Percentiles rank a stretch among this genome's conserved stretches.
Evolutionary conservation across 768 basidiomycete genomes (phyloP).

Genomic region (Rubroboletus satanas): DNA sequence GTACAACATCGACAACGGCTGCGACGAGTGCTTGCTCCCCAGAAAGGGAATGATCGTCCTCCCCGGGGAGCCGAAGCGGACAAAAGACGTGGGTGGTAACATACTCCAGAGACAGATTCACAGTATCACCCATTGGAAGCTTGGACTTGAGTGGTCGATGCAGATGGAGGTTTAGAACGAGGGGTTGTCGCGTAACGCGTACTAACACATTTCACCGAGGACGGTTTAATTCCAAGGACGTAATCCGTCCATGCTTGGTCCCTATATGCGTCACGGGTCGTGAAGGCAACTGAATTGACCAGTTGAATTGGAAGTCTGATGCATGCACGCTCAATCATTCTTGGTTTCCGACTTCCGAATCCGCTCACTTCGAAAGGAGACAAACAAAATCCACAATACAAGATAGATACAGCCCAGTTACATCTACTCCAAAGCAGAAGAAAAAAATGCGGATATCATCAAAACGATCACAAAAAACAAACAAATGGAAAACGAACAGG

Average conservation of each 20-base stretch:
- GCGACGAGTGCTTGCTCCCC: slow-evolving; percentile 28
- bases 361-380: background rate
- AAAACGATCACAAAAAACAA: background rate
- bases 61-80: slow-evolving; percentile 37
- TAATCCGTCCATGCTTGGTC: no score
- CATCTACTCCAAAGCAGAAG: slow-evolving; percentile 13
- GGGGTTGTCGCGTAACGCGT: no score
- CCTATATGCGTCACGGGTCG: no score
- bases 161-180: no score
- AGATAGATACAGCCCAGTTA: slow-evolving; percentile 19
- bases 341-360: background rate
- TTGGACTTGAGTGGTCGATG: background rate
- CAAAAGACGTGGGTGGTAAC: slow-evolving; percentile 39
- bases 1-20: slow-evolving; percentile 17
- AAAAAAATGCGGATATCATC: slow-evolving; percentile 14
- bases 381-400: slow-evolving; percentile 16
- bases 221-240: no score
- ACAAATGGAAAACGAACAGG: no score
- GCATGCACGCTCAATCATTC: no score
- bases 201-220: background rate
- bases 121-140: no score
- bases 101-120: slow-evolving; percentile 17
- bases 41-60: slow-evolving; percentile 25
- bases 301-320: no score
- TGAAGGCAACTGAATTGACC: no score